These are phyloP conservation scores for Centaurea solstitialis DNA, from an alignment of 129 eudicot species.

Conservation along the genomic window DNA sequence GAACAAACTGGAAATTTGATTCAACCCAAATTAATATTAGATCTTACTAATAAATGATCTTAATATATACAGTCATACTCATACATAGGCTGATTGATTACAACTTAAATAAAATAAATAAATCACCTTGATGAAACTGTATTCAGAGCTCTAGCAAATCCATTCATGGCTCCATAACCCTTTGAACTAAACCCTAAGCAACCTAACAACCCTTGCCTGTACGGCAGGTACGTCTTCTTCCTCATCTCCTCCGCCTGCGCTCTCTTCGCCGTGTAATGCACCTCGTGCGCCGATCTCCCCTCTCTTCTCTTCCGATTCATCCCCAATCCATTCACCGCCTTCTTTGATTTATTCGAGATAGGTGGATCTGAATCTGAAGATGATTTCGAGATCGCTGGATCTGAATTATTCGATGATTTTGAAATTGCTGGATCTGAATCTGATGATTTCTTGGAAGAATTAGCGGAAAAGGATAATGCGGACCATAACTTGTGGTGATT, in stretches of 20 bases:
- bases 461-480: conserved; percentile 55
- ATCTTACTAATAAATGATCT: not conserved
- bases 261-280: conserved; percentile 72
- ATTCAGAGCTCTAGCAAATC: conserved; percentile 72
- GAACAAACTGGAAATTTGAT: not conserved
- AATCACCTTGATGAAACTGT: conserved; percentile 72
- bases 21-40: not conserved
- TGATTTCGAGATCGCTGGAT: too few species aligned
- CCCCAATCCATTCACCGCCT: conserved; percentile 49
- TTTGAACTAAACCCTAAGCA: conserved; percentile 86
- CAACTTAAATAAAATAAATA: not conserved
- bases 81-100: not conserved
- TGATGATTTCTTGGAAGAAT: conserved; percentile 20
- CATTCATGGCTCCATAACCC: conserved; percentile 84
- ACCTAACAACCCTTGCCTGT: conserved; percentile 79
- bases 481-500: conserved; percentile 63
- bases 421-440: too few species aligned
- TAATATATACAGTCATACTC: not conserved
- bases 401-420: too few species aligned
- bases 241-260: conserved; percentile 92
- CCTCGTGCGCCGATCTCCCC: conserved; percentile 58
- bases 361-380: not conserved
- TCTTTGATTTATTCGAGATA: conserved; percentile 27
- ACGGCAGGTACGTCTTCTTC: conserved; percentile 85
- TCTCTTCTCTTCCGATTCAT: conserved; percentile 46